Evolutionary conservation across 805 yeast genomes (phyloP).

Genomic region (Sugiyamaella marilandica): DNA sequence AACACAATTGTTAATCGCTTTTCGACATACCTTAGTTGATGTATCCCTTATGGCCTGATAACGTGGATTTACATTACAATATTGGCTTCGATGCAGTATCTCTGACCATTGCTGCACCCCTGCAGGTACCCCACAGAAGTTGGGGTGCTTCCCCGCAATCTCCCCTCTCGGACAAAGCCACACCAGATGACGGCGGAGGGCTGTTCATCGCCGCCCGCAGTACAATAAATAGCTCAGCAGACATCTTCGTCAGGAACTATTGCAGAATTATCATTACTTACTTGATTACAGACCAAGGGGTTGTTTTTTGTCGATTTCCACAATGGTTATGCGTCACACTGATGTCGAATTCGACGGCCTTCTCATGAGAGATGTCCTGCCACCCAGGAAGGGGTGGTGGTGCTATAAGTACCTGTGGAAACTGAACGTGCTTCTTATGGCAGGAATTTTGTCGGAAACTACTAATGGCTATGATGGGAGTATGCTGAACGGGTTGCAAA

Average conservation of each 20-base stretch:
- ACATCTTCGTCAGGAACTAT: not conserved
- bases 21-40: too few relatives aligned
- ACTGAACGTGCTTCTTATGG: slow-evolving; percentile 16
- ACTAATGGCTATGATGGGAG: slow-evolving; percentile 21
- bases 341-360: slow-evolving; percentile 4
- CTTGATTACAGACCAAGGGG: too few relatives aligned
- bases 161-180: too few relatives aligned
- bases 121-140: too few relatives aligned
- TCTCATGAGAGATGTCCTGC: slow-evolving; percentile 12
- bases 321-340: not conserved
- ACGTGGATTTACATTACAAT: too few relatives aligned
- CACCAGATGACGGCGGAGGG: too few relatives aligned
- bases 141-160: too few relatives aligned
- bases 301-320: too few relatives aligned
- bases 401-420: slow-evolving; percentile 16
- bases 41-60: too few relatives aligned
- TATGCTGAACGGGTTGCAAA: slow-evolving; percentile 22
- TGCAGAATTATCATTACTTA: not conserved
- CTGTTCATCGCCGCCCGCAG: not conserved
- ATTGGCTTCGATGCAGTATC: too few relatives aligned
- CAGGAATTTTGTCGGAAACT: slow-evolving; percentile 14
- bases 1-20: too few relatives aligned
- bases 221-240: not conserved
- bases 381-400: slow-evolving; percentile 17
- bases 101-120: too few relatives aligned